Evolutionary conservation across 2,329 filamentous ascomycete genomes (phyloP), one percentile per base, ranked within the genome.

Genomic region (Acephala macrosclerotiorum): DNA sequence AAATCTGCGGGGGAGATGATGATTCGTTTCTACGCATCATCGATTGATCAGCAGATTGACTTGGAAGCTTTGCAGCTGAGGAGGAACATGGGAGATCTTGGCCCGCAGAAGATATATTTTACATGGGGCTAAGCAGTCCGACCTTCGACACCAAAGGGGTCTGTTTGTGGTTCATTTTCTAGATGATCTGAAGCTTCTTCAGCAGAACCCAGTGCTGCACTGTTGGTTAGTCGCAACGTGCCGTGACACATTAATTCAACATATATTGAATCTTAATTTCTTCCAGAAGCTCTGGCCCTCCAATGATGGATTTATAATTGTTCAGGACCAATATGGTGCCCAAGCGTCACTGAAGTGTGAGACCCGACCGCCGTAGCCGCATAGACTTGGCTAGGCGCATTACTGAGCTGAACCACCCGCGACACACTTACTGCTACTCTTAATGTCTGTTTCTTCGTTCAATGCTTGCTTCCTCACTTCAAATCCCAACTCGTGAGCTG

Each of bases 341-440:
- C 25, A 33, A 33, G 25, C 22, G 49, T 53, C 16, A 49, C 18
- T 22, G 18, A 49, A 25, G 45, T 14, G 38, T 49, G n/a, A 53
- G 49, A 53, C 49, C 25, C 49, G 49, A 53, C 49, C 49, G 26
- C 49, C 49, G 25, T 53, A 53, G 49, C 49, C 25, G 49, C 18
- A 18, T 33, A 33, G 4, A 33, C 29, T 33, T 20, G 33, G n/a
- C 51, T 29, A 36, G 51, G 51, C 55, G 33, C 55, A 58, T 60
- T 25, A 60, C n/a, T 22, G 25, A 60, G 58, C 58, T 61, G 38
- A 65, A 61, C 53, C 49, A 58, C 47, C 26, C 36, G 56, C 51
- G 40, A 49, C 51, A 51, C 56, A 33, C 45, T 33, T 40, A 49
- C 40, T 25, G 38, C 35, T 38, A 42, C 51, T 33, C 51, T 40